These are phyloP conservation scores for Alternaria sp. DNA, from an alignment of 2,329 filamentous ascomycete species.

Conservation along the genomic window DNA sequence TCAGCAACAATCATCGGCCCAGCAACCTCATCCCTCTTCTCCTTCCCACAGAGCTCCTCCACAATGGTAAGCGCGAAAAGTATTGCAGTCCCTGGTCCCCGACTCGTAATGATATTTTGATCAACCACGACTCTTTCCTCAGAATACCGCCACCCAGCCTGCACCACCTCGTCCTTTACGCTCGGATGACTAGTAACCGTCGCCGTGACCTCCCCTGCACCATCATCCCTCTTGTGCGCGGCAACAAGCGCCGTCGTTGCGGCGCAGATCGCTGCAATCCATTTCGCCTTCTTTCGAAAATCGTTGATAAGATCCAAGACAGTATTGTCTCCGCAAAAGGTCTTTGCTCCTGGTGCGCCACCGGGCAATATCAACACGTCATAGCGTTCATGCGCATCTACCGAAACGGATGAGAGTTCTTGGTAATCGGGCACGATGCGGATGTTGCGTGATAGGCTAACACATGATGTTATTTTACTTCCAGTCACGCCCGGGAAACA, in stretches of 20 bases:
- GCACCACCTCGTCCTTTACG: conserved; percentile 44
- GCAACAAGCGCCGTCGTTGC: conserved; percentile 51
- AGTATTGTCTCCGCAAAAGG: conserved; percentile 35
- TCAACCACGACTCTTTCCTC: conserved; percentile 50
- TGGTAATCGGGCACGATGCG: conserved; percentile 48
- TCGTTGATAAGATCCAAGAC: conserved; percentile 43
- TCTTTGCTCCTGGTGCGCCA: conserved; percentile 50
- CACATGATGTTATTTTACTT: background rate
- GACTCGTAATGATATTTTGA: conserved; percentile 46
- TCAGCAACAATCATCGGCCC: conserved; percentile 57
- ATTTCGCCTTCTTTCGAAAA: conserved; percentile 44
- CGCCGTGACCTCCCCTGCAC: conserved; percentile 21
- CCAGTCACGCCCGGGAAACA: background rate
- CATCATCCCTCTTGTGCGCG: conserved; percentile 21
- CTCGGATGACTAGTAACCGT: conserved; percentile 52
- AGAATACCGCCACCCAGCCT: conserved; percentile 47
- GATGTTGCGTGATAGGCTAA: conserved; percentile 50
- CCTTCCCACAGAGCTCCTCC: conserved; percentile 49
- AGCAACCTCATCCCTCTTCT: conserved; percentile 60
- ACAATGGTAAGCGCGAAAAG: conserved; percentile 52
- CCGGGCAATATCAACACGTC: conserved; percentile 52
- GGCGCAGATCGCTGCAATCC: conserved; percentile 50
- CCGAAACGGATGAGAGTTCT: conserved; percentile 29
- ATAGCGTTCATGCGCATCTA: conserved; percentile 28
- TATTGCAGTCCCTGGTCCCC: conserved; percentile 52